A percentile compares a stretch with the other conserved stretches of the same genome.
Conservation (phyloP, 139 green algal species). For the Chlorella sp. region DNA sequence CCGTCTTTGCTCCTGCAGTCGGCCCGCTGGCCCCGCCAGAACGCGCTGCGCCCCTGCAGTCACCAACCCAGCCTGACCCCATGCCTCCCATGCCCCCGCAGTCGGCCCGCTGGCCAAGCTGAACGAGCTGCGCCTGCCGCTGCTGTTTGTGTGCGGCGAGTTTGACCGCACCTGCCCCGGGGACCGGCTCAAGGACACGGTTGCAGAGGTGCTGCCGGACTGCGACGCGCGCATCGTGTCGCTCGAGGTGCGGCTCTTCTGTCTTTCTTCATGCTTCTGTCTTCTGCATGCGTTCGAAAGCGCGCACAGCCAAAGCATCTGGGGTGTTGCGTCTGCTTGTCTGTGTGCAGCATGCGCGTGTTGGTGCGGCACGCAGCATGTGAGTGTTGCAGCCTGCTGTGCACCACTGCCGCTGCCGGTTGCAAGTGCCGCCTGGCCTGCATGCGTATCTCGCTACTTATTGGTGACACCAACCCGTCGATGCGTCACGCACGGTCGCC, state of each 20-base stretch:
- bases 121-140: background rate
- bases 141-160: constrained; percentile 34
- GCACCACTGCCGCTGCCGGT: too few relatives aligned
- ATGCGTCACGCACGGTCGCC: background rate
- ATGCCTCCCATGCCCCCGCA: background rate
- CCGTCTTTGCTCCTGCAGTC: background rate
- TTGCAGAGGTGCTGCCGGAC: constrained; percentile 18
- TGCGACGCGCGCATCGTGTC: background rate
- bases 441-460: too few relatives aligned
- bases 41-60: background rate
- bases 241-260: background rate
- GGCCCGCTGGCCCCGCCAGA: constrained; percentile 4
- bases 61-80: background rate
- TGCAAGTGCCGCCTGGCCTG: too few relatives aligned
- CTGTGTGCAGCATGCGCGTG: background rate
- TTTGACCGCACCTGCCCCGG: constrained; percentile 34
- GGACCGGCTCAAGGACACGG: background rate
- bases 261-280: background rate
- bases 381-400: background rate
- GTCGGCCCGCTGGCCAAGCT: constrained; percentile 20
- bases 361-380: background rate
- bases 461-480: background rate
- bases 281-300: background rate
- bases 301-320: too few relatives aligned
- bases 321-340: background rate